These are phyloP conservation scores for Coccomyxa sp. DNA, from an alignment of 139 green algal species.

Conservation along the genomic window DNA sequence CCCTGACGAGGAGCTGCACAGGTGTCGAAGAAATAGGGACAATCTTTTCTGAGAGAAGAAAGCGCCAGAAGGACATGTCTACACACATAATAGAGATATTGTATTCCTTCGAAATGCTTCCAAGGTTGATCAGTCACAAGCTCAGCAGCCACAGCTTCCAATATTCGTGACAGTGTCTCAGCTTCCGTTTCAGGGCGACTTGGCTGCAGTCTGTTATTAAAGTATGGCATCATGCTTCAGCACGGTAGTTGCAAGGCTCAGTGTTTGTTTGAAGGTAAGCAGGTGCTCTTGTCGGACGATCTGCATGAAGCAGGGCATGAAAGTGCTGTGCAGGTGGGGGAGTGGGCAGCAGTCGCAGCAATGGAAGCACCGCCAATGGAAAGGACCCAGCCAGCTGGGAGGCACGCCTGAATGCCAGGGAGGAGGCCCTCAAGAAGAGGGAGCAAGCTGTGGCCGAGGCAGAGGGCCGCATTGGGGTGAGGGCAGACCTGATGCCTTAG, in stretches of 20 bases:
- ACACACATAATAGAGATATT: no score
- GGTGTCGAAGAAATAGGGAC: not conserved
- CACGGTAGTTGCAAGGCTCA: no score
- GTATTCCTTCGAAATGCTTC: no score
- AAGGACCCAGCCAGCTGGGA: not conserved
- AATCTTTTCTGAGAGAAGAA: no score
- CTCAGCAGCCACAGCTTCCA: no score
- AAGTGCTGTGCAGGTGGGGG: not conserved
- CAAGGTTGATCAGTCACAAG: no score
- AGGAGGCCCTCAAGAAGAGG: slow-evolving; percentile 9
- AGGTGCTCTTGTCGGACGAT: not conserved
- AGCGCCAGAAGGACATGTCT: no score
- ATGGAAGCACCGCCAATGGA: not conserved
- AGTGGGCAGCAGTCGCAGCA: slow-evolving; percentile 1
- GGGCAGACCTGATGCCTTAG: not conserved
- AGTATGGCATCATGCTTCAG: no score
- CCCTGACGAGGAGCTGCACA: not conserved
- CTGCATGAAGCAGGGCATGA: not conserved
- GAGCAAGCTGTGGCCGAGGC: slow-evolving; percentile 9
- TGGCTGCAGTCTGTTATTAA: no score
- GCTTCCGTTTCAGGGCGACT: no score
- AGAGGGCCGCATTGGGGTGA: slow-evolving; percentile 2
- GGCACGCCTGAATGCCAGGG: not conserved
- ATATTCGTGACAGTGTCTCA: no score
- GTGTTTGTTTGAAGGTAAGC: no score